Evolutionary conservation across 2,329 filamentous ascomycete genomes (phyloP).

Genomic region (Alternaria sp.): DNA sequence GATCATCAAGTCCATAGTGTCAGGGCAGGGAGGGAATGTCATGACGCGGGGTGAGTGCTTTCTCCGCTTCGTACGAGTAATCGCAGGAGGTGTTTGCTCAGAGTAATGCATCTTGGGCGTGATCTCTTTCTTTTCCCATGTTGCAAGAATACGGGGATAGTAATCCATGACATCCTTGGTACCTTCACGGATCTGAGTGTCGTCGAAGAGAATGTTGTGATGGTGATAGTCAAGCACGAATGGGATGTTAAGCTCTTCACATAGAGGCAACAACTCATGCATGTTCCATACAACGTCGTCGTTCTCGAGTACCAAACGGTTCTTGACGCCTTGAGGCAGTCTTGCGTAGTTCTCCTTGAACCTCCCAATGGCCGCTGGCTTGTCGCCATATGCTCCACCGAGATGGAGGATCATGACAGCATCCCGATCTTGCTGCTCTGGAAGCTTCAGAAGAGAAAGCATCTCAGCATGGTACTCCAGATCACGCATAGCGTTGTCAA

Average conservation of each 20-base stretch:
- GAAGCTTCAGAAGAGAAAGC: conserved; percentile 76
- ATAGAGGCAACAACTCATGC: conserved; percentile 86
- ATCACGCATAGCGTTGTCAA: conserved; percentile 78
- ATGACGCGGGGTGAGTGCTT: conserved; percentile 84
- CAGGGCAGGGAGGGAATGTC: conserved; percentile 79
- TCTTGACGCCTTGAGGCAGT: conserved; percentile 74
- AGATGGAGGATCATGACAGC: conserved; percentile 95
- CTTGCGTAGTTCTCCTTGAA: conserved; percentile 77
- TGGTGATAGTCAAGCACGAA: conserved; percentile 93
- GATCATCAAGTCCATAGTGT: conserved; percentile 96
- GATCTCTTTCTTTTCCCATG: conserved; percentile 84
- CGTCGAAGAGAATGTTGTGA: conserved; percentile 90
- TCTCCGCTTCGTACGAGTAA: conserved; percentile 77
- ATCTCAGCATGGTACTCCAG: conserved; percentile 88
- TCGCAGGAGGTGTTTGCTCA: conserved; percentile 75
- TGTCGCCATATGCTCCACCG: conserved; percentile 90
- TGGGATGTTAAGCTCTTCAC: conserved; percentile 92
- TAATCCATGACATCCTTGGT: conserved; percentile 79
- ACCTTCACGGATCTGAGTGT: conserved; percentile 75
- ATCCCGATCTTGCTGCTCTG: conserved; percentile 78
- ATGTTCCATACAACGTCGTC: conserved; percentile 94
- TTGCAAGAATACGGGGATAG: conserved; percentile 78
- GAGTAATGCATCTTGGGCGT: conserved; percentile 98
- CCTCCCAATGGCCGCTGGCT: conserved; percentile 75
- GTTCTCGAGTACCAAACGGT: conserved; percentile 86